Evolutionary conservation across 495 filamentous ascomycete species (phyloP), one percentile per base, ranked within the genome.

Genomic region (Lepidopterella palustris): DNA sequence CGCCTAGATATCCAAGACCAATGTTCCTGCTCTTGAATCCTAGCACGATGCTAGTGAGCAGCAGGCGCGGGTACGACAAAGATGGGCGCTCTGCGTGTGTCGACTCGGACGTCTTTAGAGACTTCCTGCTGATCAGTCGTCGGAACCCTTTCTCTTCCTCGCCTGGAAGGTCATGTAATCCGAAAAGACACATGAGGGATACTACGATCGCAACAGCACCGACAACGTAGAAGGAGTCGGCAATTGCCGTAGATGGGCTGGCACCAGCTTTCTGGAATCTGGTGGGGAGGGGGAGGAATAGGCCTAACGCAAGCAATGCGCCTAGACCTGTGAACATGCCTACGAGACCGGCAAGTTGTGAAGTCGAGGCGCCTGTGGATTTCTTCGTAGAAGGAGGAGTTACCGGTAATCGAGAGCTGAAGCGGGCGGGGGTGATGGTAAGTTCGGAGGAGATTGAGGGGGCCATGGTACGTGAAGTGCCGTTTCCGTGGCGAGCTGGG

Each of bases 251-350:
- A 1, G 79, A 79, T 20, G 87, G 81, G 0, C 82, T 84, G 9
- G 84, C 75, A 23, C 86, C 89, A 5, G 78, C 71, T 27, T 85
- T 77, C 54, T 84, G 78, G 66, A 97, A 91, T 9, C 79, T 79
- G 3, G 89, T 83, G 2, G 95, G 93, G 6, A 99, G 80, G 15
- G 90, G 93, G 13, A 99, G 79, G 68, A 97, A 97, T 24, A 90
- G 63, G 0, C 71, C 68, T 4, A 99, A 76, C 0, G 95, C 89
- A 0, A 99, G 73, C 4, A 99, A 76, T 27, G 93, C 93, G 57
- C 93, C 93, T 67, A 89, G 87, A 3, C 95, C 93, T 15, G 95
- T 95, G 70, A 91, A 96, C 35, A 95, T 72, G 4, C 93, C 93
- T 5, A 99, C 93, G 55, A 91, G 83, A 0, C 93, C 93, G 2